These are phyloP conservation scores for Ensete ventricosum DNA, from an alignment of 176 grass and related monocot genomes.

Conservation along the genomic window DNA sequence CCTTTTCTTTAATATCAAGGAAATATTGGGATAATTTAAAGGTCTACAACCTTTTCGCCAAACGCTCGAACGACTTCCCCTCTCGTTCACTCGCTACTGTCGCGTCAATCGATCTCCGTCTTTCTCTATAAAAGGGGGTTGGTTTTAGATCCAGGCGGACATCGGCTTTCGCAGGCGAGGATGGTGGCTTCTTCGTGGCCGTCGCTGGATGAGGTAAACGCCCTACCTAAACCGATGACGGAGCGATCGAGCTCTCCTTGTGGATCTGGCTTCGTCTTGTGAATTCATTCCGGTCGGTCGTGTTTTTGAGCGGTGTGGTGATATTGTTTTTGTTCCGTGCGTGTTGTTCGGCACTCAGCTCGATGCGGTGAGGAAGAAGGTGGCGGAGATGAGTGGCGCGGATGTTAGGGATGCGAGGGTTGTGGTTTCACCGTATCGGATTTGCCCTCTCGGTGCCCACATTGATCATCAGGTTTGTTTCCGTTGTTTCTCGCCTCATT, in stretches of 20 bases:
- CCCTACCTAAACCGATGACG: too few relatives aligned
- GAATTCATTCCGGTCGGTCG: neutral
- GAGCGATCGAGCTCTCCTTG: too few relatives aligned
- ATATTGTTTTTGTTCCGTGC: neutral
- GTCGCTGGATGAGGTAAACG: neutral
- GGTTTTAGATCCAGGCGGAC: too few relatives aligned
- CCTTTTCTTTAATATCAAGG: too few relatives aligned
- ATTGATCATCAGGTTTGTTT: slow-evolving; percentile 82
- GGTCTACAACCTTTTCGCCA: too few relatives aligned
- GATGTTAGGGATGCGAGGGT: slow-evolving; percentile 46
- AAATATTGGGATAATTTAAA: too few relatives aligned
- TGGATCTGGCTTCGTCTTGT: too few relatives aligned
- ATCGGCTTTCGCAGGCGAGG: neutral
- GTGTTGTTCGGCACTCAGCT: slow-evolving; percentile 29
- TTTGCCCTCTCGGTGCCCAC: slow-evolving; percentile 84
- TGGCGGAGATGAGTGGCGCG: slow-evolving; percentile 45
- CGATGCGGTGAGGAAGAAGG: slow-evolving; percentile 48
- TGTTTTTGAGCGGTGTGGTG: neutral
- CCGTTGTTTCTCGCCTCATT: neutral
- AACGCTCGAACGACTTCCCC: too few relatives aligned
- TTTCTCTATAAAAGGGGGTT: too few relatives aligned
- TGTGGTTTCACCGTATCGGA: slow-evolving; percentile 79
- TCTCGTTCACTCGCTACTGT: too few relatives aligned
- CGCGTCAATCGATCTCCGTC: too few relatives aligned
- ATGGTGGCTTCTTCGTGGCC: slow-evolving; percentile 8